phyloP scores from a whole-genome alignment of 768 basidiomycete genomes.

The Phanerochaete sordida region DNA sequence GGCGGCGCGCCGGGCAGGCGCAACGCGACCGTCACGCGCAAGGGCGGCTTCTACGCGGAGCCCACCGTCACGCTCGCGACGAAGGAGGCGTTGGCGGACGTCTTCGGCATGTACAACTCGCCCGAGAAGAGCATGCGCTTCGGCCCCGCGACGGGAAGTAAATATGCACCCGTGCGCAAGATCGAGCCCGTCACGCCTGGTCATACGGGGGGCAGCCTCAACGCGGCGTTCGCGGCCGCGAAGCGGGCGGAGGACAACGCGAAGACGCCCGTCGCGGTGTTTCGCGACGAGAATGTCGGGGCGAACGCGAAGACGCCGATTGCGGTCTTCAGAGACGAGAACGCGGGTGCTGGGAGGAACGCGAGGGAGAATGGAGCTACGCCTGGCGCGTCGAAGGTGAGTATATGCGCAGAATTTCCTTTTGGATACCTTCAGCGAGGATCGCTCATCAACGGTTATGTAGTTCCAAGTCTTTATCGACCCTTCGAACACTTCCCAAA shows the following conservation, averaged over 20 bases:
- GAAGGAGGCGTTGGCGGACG: constrained; percentile 89
- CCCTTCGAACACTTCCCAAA: constrained; percentile 32
- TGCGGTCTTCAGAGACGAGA: constrained; percentile 5
- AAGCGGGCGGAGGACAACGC: not conserved
- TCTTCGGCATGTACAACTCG: constrained; percentile 95
- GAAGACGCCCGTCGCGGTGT: not conserved
- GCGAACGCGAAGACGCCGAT: constrained; percentile 38
- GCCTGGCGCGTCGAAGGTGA: constrained; percentile 37
- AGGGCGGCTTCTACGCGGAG: constrained; percentile 54
- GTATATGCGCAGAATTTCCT: not conserved
- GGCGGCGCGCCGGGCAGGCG: constrained; percentile 16
- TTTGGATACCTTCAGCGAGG: no score
- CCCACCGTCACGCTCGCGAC: constrained; percentile 96
- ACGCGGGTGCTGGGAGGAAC: constrained; percentile 10
- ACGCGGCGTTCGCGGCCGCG: not conserved
- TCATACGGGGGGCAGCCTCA: constrained; percentile 9
- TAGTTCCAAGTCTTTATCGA: constrained; percentile 28
- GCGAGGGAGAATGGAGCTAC: constrained; percentile 39
- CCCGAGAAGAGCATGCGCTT: constrained; percentile 70
- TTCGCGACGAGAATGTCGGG: constrained; percentile 34
- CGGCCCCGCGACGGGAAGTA: constrained; percentile 51
- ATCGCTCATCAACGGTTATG: constrained; percentile 7
- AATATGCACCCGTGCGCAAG: constrained; percentile 68
- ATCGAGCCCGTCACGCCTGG: constrained; percentile 54
- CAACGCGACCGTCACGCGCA: constrained; percentile 22